Evolutionary conservation across 73 alveolate species (phyloP).

Genomic region (Paramecium tetraurelia): DNA sequence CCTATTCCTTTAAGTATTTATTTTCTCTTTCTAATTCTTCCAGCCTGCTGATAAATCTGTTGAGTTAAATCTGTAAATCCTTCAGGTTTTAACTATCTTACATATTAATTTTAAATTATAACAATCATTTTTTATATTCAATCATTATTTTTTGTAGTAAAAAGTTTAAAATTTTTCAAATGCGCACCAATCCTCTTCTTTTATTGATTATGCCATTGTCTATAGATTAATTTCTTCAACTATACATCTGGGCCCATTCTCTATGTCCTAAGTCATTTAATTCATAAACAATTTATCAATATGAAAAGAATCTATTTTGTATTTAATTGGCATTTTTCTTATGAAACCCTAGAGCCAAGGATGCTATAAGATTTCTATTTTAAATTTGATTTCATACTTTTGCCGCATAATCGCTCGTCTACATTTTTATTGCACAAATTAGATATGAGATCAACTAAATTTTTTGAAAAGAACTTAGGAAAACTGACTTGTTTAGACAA

Average conservation of each 20-base stretch:
- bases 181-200: background rate
- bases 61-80: background rate
- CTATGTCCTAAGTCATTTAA: background rate
- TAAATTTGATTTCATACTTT: background rate
- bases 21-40: constrained; percentile 5
- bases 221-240: background rate
- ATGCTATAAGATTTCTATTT: background rate
- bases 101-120: constrained; percentile 7
- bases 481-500: background rate
- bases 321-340: background rate
- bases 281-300: background rate
- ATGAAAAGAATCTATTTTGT: background rate
- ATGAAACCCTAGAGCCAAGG: constrained; percentile 22
- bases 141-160: background rate
- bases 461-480: constrained; percentile 23
- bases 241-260: background rate
- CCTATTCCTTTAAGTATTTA: constrained; percentile 12
- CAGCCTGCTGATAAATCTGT: background rate
- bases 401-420: background rate
- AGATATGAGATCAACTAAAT: background rate
- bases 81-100: background rate
- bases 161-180: constrained; percentile 2
- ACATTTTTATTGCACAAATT: background rate
- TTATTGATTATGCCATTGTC: background rate
- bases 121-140: background rate